Evolutionary conservation across 2,329 filamentous ascomycete genomes (phyloP).

Genomic region (Botrytis fabae): DNA sequence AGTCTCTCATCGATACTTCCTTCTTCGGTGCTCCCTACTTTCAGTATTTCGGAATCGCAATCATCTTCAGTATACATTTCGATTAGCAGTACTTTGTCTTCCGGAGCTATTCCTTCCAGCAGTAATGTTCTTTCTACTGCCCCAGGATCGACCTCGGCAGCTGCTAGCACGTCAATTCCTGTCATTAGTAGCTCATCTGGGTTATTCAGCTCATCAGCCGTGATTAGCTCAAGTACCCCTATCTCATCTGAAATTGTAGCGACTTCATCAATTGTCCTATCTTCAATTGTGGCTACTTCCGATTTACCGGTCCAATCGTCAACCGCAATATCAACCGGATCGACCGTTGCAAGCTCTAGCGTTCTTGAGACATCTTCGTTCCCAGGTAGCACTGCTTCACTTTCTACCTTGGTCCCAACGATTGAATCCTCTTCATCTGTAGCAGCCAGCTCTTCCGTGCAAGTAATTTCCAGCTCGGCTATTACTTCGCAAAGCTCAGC

Average conservation of each 20-base stretch:
- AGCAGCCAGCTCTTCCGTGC: background rate
- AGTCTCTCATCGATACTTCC: background rate
- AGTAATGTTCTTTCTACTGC: background rate
- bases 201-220: background rate
- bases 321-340: background rate
- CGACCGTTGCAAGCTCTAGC: background rate
- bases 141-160: background rate
- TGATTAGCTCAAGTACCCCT: background rate
- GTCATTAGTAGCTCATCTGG: background rate
- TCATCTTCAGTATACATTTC: conserved; percentile 6
- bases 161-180: background rate
- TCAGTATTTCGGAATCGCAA: conserved; percentile 5
- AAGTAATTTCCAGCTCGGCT: background rate
- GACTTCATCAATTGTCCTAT: background rate
- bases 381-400: background rate
- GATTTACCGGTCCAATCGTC: background rate
- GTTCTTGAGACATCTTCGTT: background rate
- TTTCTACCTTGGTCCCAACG: background rate
- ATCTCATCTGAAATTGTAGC: background rate
- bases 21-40: conserved; percentile 1
- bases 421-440: background rate
- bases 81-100: conserved; percentile 1
- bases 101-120: background rate
- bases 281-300: background rate
- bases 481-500: background rate